Evolutionary conservation across 305 asterid species (phyloP).

Genomic region (Coffea humblotiana): DNA sequence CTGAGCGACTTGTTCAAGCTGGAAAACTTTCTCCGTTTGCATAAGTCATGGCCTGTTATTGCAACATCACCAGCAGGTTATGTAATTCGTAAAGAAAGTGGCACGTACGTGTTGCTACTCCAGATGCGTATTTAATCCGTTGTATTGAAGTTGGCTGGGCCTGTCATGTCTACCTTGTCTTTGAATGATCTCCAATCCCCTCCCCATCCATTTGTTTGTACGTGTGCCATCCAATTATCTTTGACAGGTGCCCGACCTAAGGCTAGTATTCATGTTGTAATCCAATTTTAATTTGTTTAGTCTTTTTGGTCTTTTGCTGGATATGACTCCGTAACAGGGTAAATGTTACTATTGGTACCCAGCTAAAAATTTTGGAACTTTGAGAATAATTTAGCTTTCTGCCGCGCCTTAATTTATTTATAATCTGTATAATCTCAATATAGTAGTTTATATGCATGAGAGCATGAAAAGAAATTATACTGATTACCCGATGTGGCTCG

Average conservation of each 20-base stretch:
- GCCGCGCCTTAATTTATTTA: neutral
- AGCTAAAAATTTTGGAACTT: too few relatives aligned
- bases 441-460: neutral
- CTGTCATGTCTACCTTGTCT: neutral
- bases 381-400: neutral
- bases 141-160: neutral
- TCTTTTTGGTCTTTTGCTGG: neutral
- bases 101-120: neutral
- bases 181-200: neutral
- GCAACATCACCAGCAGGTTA: conserved; percentile 1
- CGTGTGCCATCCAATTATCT: neutral
- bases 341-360: neutral
- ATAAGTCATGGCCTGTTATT: neutral
- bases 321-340: neutral
- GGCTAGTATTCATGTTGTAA: neutral
- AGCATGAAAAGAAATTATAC: neutral
- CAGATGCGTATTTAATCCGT: neutral
- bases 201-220: neutral
- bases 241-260: neutral
- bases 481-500: neutral
- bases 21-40: conserved; percentile 7
- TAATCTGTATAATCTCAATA: neutral
- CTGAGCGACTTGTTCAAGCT: neutral
- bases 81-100: neutral
- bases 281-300: neutral